A percentile compares a stretch with the other conserved stretches of the same genome.
Conservation (phyloP, 441 rosid genomes). For the Eruca vesicaria region DNA sequence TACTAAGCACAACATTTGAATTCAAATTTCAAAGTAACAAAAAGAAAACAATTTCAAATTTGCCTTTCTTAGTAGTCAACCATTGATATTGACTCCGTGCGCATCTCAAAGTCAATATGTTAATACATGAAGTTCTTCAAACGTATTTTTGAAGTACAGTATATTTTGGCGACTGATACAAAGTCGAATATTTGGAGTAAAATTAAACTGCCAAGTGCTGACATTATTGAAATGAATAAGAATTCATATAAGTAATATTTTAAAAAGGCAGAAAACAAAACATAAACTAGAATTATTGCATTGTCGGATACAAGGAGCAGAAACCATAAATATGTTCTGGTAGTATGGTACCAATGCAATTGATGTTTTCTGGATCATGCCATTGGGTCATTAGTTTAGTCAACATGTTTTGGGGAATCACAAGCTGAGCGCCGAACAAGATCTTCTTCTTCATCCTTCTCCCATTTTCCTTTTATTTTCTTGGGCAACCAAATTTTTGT, state of each 20-base stretch:
- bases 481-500: constrained; percentile 2
- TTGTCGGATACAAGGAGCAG: neutral
- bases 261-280: neutral
- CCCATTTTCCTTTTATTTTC: constrained; percentile 14
- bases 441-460: constrained; percentile 33
- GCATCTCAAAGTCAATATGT: neutral
- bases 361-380: constrained; percentile 9
- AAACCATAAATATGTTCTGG: constrained; percentile 8
- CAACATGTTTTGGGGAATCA: constrained; percentile 5
- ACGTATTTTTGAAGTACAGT: neutral
- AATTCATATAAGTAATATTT: no score
- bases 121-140: neutral
- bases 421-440: constrained; percentile 29
- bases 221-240: neutral
- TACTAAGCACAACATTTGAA: neutral
- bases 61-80: neutral
- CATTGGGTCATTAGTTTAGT: constrained; percentile 14
- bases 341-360: neutral
- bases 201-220: neutral
- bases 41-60: neutral
- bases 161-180: neutral
- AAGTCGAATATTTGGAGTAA: neutral
- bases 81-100: neutral
- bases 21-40: neutral
- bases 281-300: neutral